phyloP scores from a whole-genome alignment of 495 filamentous ascomycete genomes.

The Aspergillus wentii region DNA sequence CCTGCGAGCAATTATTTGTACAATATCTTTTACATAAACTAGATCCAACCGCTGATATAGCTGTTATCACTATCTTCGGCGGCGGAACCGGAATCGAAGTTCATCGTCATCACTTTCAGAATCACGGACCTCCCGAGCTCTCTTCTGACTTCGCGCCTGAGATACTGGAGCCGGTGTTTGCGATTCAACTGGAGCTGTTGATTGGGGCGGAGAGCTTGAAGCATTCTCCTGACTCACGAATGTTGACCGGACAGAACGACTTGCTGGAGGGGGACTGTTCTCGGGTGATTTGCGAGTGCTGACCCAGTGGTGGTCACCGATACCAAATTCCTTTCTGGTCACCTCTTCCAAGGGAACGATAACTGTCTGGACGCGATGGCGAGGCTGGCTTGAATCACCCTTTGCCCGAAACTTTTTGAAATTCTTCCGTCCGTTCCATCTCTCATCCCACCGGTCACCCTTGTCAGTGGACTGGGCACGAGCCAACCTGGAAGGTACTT shows the following conservation, averaged over 20 bases:
- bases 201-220: neutral
- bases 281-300: slow-evolving; percentile 25
- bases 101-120: slow-evolving; percentile 51
- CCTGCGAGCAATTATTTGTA: too few relatives aligned
- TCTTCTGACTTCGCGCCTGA: slow-evolving; percentile 33
- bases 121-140: slow-evolving; percentile 28
- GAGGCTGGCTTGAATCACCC: slow-evolving; percentile 39
- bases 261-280: slow-evolving; percentile 15
- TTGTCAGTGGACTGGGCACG: slow-evolving; percentile 18
- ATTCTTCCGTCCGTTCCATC: slow-evolving; percentile 94
- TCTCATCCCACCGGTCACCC: slow-evolving; percentile 71
- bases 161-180: slow-evolving; percentile 10
- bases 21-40: too few relatives aligned
- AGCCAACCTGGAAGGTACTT: slow-evolving; percentile 39
- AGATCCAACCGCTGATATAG: too few relatives aligned
- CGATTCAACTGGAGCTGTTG: slow-evolving; percentile 1
- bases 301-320: slow-evolving; percentile 80
- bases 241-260: slow-evolving; percentile 1
- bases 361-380: slow-evolving; percentile 49
- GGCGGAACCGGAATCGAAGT: slow-evolving; percentile 54
- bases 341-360: slow-evolving; percentile 80
- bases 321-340: slow-evolving; percentile 70
- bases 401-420: slow-evolving; percentile 85
- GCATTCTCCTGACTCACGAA: slow-evolving; percentile 18
- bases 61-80: slow-evolving; percentile 38